Percentiles rank a stretch among this genome's conserved stretches.
These are phyloP conservation scores for Metarhizium robertsii DNA, from an alignment of 2,329 filamentous ascomycete species.

Conservation along the genomic window DNA sequence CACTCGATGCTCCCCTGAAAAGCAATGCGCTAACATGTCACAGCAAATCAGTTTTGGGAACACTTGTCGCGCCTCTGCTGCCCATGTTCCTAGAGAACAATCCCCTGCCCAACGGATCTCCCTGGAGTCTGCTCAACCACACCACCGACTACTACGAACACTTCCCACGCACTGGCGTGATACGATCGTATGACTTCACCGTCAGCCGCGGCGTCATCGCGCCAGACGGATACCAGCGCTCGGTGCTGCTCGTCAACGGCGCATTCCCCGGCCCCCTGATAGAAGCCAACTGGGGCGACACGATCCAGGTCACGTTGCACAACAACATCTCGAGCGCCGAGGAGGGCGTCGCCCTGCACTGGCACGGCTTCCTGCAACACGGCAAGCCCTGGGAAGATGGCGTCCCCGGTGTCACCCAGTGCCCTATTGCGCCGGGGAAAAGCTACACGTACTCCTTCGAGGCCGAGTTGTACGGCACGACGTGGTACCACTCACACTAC, in stretches of 20 bases:
- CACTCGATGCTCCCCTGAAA: neutral
- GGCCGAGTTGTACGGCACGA: slow-evolving; percentile 43
- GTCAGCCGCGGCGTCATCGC: slow-evolving; percentile 39
- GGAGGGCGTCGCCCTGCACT: slow-evolving; percentile 42
- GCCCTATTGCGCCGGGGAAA: slow-evolving; percentile 54
- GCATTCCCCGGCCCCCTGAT: slow-evolving; percentile 60
- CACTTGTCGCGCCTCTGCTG: slow-evolving; percentile 25
- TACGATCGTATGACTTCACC: slow-evolving; percentile 44
- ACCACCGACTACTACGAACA: slow-evolving; percentile 40
- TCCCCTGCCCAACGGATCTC: slow-evolving; percentile 37
- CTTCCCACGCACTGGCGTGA: slow-evolving; percentile 43
- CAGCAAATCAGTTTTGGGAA: slow-evolving; percentile 32
- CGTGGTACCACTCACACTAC: slow-evolving; percentile 55
- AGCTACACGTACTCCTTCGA: slow-evolving; percentile 43
- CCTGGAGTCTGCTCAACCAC: slow-evolving; percentile 39
- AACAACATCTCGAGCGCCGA: slow-evolving; percentile 51
- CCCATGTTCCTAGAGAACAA: slow-evolving; percentile 38
- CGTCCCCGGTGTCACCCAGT: slow-evolving; percentile 46
- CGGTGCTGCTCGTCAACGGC: slow-evolving; percentile 53
- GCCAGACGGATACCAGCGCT: slow-evolving; percentile 45
- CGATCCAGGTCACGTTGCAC: slow-evolving; percentile 54
- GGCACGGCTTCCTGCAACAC: slow-evolving; percentile 43
- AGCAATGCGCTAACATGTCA: neutral
- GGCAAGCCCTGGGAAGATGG: slow-evolving; percentile 44
- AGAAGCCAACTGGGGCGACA: slow-evolving; percentile 54